A percentile compares a stretch with the other conserved stretches of the same genome.
These are phyloP conservation scores for Aspergillus ochraceus DNA, from an alignment of 2,329 filamentous ascomycete genomes.

Conservation along the genomic window DNA sequence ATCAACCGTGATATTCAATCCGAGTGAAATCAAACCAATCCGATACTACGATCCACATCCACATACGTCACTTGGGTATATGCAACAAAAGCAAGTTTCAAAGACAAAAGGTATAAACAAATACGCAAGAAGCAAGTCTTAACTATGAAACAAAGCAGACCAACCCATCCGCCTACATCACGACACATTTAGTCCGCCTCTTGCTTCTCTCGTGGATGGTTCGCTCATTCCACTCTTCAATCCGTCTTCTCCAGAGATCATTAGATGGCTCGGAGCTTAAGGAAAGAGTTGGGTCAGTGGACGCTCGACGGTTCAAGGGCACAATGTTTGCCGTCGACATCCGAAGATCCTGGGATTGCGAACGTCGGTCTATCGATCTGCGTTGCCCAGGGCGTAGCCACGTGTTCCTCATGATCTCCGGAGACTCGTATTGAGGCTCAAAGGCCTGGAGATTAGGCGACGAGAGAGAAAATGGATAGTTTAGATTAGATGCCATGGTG, in stretches of 20 bases:
- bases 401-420: slow-evolving; percentile 18
- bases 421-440: slow-evolving; percentile 20
- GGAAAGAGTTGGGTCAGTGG: slow-evolving; percentile 34
- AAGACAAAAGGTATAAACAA: not conserved
- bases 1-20: not conserved
- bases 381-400: slow-evolving; percentile 18
- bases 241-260: slow-evolving; percentile 39
- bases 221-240: slow-evolving; percentile 41
- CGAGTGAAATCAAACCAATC: not conserved
- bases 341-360: slow-evolving; percentile 21
- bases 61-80: slow-evolving; percentile 9
- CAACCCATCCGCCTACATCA: slow-evolving; percentile 34
- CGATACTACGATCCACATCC: not conserved
- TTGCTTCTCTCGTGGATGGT: slow-evolving; percentile 38
- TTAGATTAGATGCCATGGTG: slow-evolving; percentile 11
- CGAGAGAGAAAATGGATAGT: slow-evolving; percentile 33
- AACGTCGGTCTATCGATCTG: slow-evolving; percentile 13
- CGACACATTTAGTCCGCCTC: slow-evolving; percentile 36
- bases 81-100: slow-evolving; percentile 6
- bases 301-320: slow-evolving; percentile 28
- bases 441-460: slow-evolving; percentile 34
- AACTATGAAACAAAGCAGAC: not conserved
- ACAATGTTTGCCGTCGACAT: slow-evolving; percentile 9
- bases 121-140: not conserved
- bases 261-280: slow-evolving; percentile 26